Percentiles rank a stretch among this genome's conserved stretches.
These are phyloP conservation scores for Pouteria glomerata DNA, from an alignment of 148 eudicot genomes.

Conservation along the genomic window DNA sequence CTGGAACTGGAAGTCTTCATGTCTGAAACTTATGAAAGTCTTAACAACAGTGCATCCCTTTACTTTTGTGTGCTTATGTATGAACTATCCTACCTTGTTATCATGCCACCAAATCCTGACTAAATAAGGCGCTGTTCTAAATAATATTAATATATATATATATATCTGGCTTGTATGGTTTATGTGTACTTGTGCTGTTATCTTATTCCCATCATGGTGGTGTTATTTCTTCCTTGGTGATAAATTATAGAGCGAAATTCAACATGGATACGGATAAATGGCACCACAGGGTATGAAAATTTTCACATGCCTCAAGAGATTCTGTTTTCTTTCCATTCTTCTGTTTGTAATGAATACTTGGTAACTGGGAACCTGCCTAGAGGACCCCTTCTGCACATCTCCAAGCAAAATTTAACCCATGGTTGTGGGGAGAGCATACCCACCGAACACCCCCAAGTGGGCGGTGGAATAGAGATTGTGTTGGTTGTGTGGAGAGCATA, in stretches of 20 bases:
- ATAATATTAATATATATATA: no score
- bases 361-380: background rate
- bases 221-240: background rate
- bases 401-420: no score
- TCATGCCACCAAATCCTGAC: background rate
- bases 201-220: background rate
- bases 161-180: no score
- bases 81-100: background rate
- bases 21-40: background rate
- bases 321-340: background rate
- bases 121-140: background rate
- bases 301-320: background rate
- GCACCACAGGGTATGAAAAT: conserved; percentile 79
- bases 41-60: background rate
- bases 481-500: no score
- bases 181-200: background rate
- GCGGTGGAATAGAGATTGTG: no score
- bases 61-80: background rate
- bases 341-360: background rate
- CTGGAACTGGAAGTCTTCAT: conserved; percentile 36
- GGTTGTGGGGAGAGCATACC: no score
- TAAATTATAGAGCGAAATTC: conserved; percentile 56
- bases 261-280: conserved; percentile 68
- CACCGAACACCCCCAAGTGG: no score
- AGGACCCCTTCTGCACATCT: no score